These are phyloP conservation scores for Leishmania guyanensis DNA, from an alignment of 208 protist genomes.

Conservation along the genomic window DNA sequence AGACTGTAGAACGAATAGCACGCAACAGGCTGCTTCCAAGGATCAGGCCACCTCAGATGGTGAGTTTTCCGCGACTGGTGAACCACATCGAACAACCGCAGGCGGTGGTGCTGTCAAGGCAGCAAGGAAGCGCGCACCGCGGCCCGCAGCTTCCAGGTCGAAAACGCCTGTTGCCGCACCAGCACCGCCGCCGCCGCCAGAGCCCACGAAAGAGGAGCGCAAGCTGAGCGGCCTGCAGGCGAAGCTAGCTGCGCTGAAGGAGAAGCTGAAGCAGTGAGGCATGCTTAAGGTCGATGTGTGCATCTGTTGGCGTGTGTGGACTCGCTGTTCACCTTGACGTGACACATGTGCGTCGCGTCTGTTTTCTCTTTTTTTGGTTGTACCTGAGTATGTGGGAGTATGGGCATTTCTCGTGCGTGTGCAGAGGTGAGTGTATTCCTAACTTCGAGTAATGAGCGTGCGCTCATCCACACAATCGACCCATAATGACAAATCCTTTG, in stretches of 20 bases:
- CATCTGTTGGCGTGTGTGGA: not conserved
- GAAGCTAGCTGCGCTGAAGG: conserved; percentile 74
- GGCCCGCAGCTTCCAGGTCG: conserved; percentile 14
- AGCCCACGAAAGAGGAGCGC: conserved; percentile 75
- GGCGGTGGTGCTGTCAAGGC: not conserved
- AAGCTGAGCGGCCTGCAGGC: conserved; percentile 86
- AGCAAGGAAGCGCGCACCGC: conserved; percentile 13
- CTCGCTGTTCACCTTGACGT: not conserved
- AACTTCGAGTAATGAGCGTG: not conserved
- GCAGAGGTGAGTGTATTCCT: not conserved
- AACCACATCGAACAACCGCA: not conserved
- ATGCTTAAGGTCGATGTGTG: not conserved
- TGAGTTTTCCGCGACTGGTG: not conserved
- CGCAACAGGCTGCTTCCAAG: not conserved
- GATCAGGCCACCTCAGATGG: not conserved
- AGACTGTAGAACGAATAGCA: not conserved
- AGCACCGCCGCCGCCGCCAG: conserved; percentile 35
- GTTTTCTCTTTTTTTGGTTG: not conserved
- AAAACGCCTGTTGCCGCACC: conserved; percentile 8
- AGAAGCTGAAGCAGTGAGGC: conserved; percentile 74
- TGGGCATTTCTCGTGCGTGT: not conserved
- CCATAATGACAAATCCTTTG: not conserved
- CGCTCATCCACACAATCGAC: not conserved
- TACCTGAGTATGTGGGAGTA: not conserved
- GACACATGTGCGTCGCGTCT: not conserved